These are phyloP conservation scores for Populus hybrid DNA, from an alignment of 441 rosid genomes.

Conservation along the genomic window DNA sequence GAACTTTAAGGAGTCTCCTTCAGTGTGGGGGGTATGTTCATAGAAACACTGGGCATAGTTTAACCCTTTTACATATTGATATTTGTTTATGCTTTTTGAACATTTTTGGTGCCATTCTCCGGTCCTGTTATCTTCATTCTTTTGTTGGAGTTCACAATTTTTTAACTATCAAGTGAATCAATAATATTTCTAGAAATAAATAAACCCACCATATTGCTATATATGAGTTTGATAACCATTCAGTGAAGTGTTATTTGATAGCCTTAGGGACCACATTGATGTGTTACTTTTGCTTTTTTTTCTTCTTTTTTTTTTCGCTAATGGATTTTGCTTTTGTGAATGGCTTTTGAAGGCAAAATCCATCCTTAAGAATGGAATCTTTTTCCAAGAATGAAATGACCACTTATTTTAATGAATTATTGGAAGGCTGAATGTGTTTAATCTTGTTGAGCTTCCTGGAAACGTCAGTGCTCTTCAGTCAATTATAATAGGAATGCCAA, in stretches of 20 bases:
- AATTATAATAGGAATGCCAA: background rate
- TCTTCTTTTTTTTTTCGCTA: background rate
- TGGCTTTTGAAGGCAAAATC: constrained; percentile 1
- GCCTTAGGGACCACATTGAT: background rate
- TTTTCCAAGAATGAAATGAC: background rate
- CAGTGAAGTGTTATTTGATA: background rate
- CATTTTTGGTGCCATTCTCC: background rate
- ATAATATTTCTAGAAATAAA: background rate
- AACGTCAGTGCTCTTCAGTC: background rate
- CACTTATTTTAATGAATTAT: background rate
- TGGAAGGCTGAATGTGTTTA: background rate
- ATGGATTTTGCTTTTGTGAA: background rate
- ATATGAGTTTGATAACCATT: background rate
- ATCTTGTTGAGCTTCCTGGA: constrained; percentile 6
- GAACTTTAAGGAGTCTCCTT: constrained; percentile 93
- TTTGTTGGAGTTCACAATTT: background rate
- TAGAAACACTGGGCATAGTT: constrained; percentile 7
- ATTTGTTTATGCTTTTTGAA: background rate
- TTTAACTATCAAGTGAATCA: background rate
- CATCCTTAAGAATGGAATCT: background rate
- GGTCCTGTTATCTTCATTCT: background rate
- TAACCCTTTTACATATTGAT: background rate
- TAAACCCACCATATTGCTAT: background rate
- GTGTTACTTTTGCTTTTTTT: background rate
- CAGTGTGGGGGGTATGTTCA: constrained; percentile 91